Evolutionary conservation across 371 early-diverging fungal species (phyloP), one percentile per base, ranked within the genome.

Genomic region (Lichtheimia ramosa): DNA sequence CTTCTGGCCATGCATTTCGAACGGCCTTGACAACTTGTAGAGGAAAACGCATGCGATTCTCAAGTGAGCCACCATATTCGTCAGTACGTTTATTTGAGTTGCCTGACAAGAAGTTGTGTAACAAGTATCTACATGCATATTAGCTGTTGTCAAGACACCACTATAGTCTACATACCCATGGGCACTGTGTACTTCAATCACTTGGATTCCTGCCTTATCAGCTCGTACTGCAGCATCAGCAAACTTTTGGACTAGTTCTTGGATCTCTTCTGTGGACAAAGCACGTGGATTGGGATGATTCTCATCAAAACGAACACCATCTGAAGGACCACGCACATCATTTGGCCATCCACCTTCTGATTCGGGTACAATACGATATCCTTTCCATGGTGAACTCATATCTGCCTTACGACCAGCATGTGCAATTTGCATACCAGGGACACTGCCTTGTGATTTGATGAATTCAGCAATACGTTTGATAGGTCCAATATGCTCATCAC

Each of bases 371-470:
- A 79, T 41, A 16, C 68, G 39, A 6, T 74, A 71, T 0, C 70
- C 58, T 54, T 69, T 46, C 63, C 63, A 63, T 15, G 82, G 78
- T 0, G 89, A 75, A 24, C 71, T 67, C 28, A 79, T 83, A 10
- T 86, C 87, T 2, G 90, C 86, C 62, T 93, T 93, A 51, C 94
- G 78, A 6, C 95, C 96, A 13, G 91, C 89, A 62, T 95, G 95
- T 0, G 84, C 90, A 3, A 95, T 64, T 61, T 95, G 96, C 62
- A 93, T 85, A 48, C 83, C 93, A 8, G 83, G 66, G 25, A 81
- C 68, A 18, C 78, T 62, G 6, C 88, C 89, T 48, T 84, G 83
- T 6, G 78, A 69, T 60, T 94, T 90, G 51, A 84, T 68, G 63
- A 84, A 82, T 48, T 83, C 78, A 8, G 82, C 88, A 10, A 93